These are phyloP conservation scores for Tieghemostelium lacteum DNA, from an alignment of 78 protist genomes.

Conservation along the genomic window DNA sequence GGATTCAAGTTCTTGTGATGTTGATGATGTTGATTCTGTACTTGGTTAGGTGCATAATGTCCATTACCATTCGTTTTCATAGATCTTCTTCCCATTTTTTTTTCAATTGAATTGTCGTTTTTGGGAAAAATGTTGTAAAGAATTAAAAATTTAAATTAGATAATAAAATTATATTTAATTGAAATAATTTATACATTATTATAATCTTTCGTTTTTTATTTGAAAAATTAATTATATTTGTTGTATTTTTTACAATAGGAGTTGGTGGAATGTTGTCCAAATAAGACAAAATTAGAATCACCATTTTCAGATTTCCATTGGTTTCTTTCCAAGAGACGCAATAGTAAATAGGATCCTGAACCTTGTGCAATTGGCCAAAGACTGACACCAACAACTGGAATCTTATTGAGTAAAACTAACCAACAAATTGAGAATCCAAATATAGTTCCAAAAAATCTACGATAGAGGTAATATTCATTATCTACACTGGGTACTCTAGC, in stretches of 20 bases:
- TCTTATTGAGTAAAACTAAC: background rate
- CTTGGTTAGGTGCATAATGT: background rate
- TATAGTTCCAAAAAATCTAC: constrained; percentile 59
- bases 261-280: constrained; percentile 15
- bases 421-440: constrained; percentile 40
- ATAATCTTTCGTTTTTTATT: too few relatives aligned
- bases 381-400: constrained; percentile 32
- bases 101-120: too few relatives aligned
- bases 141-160: too few relatives aligned
- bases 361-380: constrained; percentile 57
- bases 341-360: background rate
- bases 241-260: too few relatives aligned
- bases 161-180: too few relatives aligned
- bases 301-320: constrained; percentile 14
- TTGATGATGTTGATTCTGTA: background rate
- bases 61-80: background rate
- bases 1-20: background rate
- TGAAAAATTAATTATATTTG: too few relatives aligned
- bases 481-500: constrained; percentile 29
- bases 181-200: too few relatives aligned
- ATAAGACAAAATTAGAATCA: background rate
- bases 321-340: constrained; percentile 29
- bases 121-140: too few relatives aligned
- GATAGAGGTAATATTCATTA: constrained; percentile 38
- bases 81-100: background rate